Evolutionary conservation across 1,284 basidiomycete genomes (phyloP), one percentile per base, ranked within the genome.

Genomic region (Ustilago curta): DNA sequence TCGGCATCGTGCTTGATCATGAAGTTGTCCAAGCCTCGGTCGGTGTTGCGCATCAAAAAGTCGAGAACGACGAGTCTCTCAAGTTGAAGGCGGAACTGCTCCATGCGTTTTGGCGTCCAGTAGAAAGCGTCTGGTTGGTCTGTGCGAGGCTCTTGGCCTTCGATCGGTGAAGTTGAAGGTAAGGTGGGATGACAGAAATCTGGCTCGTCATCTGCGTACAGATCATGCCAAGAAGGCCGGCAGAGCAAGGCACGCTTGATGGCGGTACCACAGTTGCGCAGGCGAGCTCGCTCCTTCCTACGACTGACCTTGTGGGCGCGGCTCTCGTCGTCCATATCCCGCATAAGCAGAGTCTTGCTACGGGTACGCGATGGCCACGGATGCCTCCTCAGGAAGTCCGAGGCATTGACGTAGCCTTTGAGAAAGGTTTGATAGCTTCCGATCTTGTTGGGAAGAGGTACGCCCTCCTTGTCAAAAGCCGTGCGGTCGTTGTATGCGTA

Each of bases 371-470:
- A 93, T 2, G 94, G 94, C 91, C 91, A 94, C 2, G 94, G 93
- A 81, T 96, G 89, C 77, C 90, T 90, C 45, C 91, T 89, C 59
- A 97, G 87, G 76, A 95, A 95, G 63, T 93, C 91, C 5, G 92
- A 93, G 0, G 93, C 92, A 84, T 95, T 94, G 86, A 90, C 89
- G 80, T 89, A 96, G 16, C 94, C 94, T 70, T 92, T 89, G 77
- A 95, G 86, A 85, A 96, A 96, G 60, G 90, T 90, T 81, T 97
- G 94, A 89, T 94, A 91, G 78, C 92, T 93, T 1, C 94, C 94
- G 44, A 94, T 91, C 87, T 83, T 83, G 43, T 66, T 57, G 9
- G 81, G 81, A 2, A 80, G 59, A 5, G 71, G 66, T 2, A 61
- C 42, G 12, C 27, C 18, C n/a, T 74, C 61, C 27, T 58, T 58